Evolutionary conservation across 306 rosid species (phyloP), one percentile per base, ranked within the genome.

Genomic region (Hippophae gyantsensis): DNA sequence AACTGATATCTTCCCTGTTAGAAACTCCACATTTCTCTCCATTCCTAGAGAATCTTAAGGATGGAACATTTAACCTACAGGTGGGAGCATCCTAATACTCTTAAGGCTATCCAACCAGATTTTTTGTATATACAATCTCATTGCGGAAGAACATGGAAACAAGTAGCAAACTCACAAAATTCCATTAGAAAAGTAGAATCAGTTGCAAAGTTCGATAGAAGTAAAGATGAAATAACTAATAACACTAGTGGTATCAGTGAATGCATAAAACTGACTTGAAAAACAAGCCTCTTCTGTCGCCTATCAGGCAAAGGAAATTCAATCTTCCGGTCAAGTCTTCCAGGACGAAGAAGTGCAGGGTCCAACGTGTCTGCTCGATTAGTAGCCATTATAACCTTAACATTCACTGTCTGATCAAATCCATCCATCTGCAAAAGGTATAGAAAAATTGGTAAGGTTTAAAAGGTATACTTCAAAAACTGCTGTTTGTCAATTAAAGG

Each of bases 241-340:
- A 32, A 32, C 3, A 32, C 38, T 32, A 32, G 38, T 1, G 38
- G 3, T 32, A 32, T 18, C 38, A 32, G 38, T 32, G 38, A 32
- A 32, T 42, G 23, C 38, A 40, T 25, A 69, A 63, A 48, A 64
- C 76, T 73, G 76, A 74, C 99, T 89, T 93, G 99, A 76, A 93
- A 93, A 67, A 93, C 99, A 77, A 93, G 97, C 74, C 99, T 80
- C 73, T 93, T 93, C 70, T 93, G 99, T 56, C 97, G 81, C 69
- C 99, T 86, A 67, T 93, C 99, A 13, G 99, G 99, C 69, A 88
- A 76, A 52, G 99, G 99, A 72, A 93, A 93, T 74, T 93, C 99
- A 54, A 93, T 93, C 75, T 93, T 93, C 8, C 99, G 79, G 66
- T 93, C 99, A 57, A 93, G 97, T 67, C 99, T 84, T 72, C 99